Conservation (phyloP, 2,329 filamentous ascomycete species). For the Ophiostoma novo-ulmi region DNA sequence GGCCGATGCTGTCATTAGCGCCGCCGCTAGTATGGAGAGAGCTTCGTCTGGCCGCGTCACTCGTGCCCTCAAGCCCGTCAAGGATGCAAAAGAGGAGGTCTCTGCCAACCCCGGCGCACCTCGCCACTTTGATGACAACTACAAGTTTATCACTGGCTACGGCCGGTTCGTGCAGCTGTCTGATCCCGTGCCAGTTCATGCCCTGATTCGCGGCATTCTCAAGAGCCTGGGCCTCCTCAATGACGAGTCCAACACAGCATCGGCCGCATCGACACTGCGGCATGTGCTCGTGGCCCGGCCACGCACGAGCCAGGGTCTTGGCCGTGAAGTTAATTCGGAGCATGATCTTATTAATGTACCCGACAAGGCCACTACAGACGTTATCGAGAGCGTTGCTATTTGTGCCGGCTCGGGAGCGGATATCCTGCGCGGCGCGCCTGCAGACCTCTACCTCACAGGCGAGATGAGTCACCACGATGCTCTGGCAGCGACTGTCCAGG, state of each 20-base stretch:
- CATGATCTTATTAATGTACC: slow-evolving; percentile 18
- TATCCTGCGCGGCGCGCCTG: slow-evolving; percentile 63
- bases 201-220: slow-evolving; percentile 53
- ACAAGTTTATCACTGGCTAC: slow-evolving; percentile 38
- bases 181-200: slow-evolving; percentile 37
- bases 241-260: neutral
- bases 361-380: neutral
- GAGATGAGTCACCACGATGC: slow-evolving; percentile 93
- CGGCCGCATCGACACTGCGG: slow-evolving; percentile 31
- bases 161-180: slow-evolving; percentile 46
- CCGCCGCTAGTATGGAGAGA: neutral
- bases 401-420: slow-evolving; percentile 85
- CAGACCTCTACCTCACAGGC: slow-evolving; percentile 73
- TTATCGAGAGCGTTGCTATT: slow-evolving; percentile 58
- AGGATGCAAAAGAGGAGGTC: slow-evolving; percentile 36
- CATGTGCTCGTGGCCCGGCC: slow-evolving; percentile 38
- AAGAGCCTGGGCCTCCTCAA: slow-evolving; percentile 57
- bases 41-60: slow-evolving; percentile 30
- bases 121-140: slow-evolving; percentile 29
- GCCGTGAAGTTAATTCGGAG: neutral
- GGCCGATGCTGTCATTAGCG: slow-evolving; percentile 64
- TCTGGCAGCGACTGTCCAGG: slow-evolving; percentile 76
- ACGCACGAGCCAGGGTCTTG: slow-evolving; percentile 29
- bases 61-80: slow-evolving; percentile 33
- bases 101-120: neutral